These are phyloP conservation scores for Arctostaphylos glauca DNA, from an alignment of 148 eudicot species.

Conservation along the genomic window DNA sequence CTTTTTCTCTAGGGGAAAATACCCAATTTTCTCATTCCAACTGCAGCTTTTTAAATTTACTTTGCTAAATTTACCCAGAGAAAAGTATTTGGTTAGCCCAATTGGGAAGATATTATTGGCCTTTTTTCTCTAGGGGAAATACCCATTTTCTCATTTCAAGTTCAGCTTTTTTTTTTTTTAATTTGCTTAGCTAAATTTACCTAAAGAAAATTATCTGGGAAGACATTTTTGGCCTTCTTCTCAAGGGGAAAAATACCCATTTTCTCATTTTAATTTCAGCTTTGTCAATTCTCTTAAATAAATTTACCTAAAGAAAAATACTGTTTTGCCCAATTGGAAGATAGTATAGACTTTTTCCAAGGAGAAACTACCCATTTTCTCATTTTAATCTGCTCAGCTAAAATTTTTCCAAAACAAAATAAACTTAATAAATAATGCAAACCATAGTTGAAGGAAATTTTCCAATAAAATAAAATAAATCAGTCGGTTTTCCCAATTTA, in stretches of 20 bases:
- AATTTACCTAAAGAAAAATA: no score
- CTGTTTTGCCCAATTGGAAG: no score
- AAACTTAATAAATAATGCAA: neutral
- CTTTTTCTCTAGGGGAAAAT: neutral
- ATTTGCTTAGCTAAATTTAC: neutral
- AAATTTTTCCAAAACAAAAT: no score
- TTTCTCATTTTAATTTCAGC: neutral
- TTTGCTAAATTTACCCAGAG: neutral
- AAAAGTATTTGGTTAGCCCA: neutral
- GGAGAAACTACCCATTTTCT: neutral
- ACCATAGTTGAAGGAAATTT: neutral
- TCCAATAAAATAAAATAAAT: neutral
- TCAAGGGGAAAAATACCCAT: neutral
- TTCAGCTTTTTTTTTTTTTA: neutral
- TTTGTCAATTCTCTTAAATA: neutral
- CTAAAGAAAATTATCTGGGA: neutral
- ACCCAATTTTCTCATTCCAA: neutral
- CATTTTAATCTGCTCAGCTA: neutral
- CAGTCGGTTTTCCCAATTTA: neutral
- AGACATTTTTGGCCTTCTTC: neutral
- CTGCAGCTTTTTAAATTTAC: neutral
- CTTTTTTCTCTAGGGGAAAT: neutral
- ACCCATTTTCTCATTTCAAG: neutral
- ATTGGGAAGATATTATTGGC: neutral
- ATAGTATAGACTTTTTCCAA: neutral